phyloP scores from a whole-genome alignment of 2,329 filamentous ascomycete genomes.

The Hypoxylon sp. region DNA sequence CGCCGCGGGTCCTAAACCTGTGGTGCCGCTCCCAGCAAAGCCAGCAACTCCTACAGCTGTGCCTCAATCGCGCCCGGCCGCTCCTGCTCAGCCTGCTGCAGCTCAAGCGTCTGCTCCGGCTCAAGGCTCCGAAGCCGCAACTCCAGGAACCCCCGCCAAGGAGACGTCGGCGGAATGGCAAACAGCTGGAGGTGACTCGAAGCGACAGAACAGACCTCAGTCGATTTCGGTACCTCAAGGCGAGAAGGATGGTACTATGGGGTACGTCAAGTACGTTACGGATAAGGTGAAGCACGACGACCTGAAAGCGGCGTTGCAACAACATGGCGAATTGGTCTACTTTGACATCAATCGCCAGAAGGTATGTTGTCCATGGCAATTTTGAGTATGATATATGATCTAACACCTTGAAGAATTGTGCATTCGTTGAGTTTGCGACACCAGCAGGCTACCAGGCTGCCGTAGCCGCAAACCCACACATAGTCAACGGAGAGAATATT shows the following conservation, averaged over 20 bases:
- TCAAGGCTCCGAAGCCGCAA: conserved; percentile 53
- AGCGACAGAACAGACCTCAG: conserved; percentile 84
- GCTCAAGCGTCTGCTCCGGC: conserved; percentile 63
- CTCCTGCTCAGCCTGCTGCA: conserved; percentile 58
- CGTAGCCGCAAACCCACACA: conserved; percentile 86
- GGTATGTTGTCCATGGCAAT: conserved; percentile 66
- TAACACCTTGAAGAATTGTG: conserved; percentile 80
- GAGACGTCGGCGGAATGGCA: conserved; percentile 84
- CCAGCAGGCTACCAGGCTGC: conserved; percentile 86
- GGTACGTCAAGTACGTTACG: conserved; percentile 96
- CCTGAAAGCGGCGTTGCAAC: conserved; percentile 78
- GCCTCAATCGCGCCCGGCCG: conserved; percentile 52
- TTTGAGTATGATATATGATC: conserved; percentile 40
- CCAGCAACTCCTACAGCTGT: conserved; percentile 27
- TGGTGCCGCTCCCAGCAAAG: conserved; percentile 55
- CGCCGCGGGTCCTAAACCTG: conserved; percentile 66
- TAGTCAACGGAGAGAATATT: conserved; percentile 85
- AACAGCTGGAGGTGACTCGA: conserved; percentile 85
- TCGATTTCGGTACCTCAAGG: conserved; percentile 70
- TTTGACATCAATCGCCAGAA: conserved; percentile 87
- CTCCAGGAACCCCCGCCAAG: conserved; percentile 60
- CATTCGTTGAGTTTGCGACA: conserved; percentile 93
- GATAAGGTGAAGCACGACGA: conserved; percentile 86
- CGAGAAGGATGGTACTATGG: conserved; percentile 83
- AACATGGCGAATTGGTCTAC: conserved; percentile 79